Base-by-base conservation (phyloP, 1,139 yeast species). In the Trichomonascaceae sp. region DNA sequence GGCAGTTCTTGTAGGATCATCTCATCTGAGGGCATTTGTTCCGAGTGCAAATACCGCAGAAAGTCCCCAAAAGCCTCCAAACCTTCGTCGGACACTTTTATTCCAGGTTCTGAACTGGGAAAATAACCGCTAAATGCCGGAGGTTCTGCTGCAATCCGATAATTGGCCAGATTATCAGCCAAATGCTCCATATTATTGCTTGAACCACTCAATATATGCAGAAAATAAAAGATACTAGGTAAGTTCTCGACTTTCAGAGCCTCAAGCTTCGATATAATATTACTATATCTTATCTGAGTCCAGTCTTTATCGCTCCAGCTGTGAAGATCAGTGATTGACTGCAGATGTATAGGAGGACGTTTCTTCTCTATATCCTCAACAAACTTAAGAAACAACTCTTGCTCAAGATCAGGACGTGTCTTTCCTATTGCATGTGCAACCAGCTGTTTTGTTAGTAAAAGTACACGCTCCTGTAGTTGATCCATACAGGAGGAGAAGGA, bases 1-100 rank as follows among this genome's bases (percentile, higher is more conserved):
- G 86, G 80, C 4, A 88, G 70, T 59, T 80, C 84, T 13, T 75
- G 73, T 51, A 87, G 63, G 2, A 89, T 75, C 3, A 74, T 77
- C 8, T 70, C 70, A 57, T 85, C 90, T 1, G 75, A 47, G 2
- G 72, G 71, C n/a, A 58, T 57, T 48, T 62, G 64, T 12, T 47
- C 38, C 36, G 45, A 50, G 51, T 59, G 57, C 19, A 61, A n/a
- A 43, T 47, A 41, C 24, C 57, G 53, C 10, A 61, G 46, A 20
- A 58, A 55, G 19, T 56, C 57, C 2, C 60, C 62, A 39, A 54
- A 50, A 5, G 55, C 49, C 22, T 51, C 49, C 15, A 45, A 41
- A 3, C 47, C 53, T 15, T 43, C 55, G 10, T 48, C 53, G 2
- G 19, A 15, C 1, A 20, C 20, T 13, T 50, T 20, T 4, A 10